Evolutionary conservation across 192 early-diverging fungal genomes (phyloP).

Genomic region (Dissophora ornata): DNA sequence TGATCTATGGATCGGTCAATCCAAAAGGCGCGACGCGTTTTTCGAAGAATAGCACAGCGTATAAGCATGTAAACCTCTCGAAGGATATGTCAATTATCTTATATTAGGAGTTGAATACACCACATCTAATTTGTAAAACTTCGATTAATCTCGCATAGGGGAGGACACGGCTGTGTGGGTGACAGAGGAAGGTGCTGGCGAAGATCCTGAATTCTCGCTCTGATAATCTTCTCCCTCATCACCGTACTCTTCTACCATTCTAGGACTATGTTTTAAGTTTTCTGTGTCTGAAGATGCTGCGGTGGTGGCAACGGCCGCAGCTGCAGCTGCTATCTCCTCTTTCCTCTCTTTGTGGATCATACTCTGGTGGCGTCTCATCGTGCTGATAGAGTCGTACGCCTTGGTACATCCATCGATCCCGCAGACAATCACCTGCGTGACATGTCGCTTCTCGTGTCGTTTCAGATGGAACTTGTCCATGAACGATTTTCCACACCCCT

Average conservation of each 20-base stretch:
- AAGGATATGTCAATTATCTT: too few relatives aligned
- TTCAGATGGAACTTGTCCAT: slow-evolving; percentile 54
- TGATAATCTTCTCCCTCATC: neutral
- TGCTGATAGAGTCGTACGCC: slow-evolving; percentile 51
- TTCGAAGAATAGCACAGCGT: too few relatives aligned
- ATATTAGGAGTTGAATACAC: too few relatives aligned
- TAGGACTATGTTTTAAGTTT: too few relatives aligned
- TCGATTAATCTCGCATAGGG: neutral
- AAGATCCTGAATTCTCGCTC: neutral
- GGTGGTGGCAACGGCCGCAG: neutral
- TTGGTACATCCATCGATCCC: slow-evolving; percentile 53
- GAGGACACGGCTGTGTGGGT: neutral
- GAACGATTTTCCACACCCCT: slow-evolving; percentile 48
- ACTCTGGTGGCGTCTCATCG: slow-evolving; percentile 47
- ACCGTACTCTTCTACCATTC: neutral
- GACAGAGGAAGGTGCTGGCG: neutral
- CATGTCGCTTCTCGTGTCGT: slow-evolving; percentile 46
- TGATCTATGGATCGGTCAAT: too few relatives aligned
- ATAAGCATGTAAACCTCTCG: too few relatives aligned
- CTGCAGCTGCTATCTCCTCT: slow-evolving; percentile 7
- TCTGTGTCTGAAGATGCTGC: neutral
- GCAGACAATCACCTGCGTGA: slow-evolving; percentile 46
- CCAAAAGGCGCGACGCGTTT: too few relatives aligned
- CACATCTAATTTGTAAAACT: too few relatives aligned
- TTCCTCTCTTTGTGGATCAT: slow-evolving; percentile 46